Percentiles rank a stretch among this genome's conserved stretches.
Conservation (phyloP, 2,329 filamentous ascomycete species). For the Atkinsonella texensis region DNA sequence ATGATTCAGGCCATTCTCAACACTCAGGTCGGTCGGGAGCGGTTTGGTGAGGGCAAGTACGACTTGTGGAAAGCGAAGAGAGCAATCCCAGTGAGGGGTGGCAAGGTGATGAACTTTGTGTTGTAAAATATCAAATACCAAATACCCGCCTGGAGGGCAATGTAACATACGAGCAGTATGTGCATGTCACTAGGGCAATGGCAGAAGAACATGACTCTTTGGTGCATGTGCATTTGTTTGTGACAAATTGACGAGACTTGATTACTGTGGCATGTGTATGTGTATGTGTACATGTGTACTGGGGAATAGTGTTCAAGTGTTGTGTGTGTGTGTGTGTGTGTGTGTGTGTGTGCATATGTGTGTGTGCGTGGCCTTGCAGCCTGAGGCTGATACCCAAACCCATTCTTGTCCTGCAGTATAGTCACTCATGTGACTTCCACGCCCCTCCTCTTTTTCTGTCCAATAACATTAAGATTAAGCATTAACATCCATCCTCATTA, state of each 20-base stretch:
- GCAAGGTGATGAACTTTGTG: slow-evolving; percentile 66
- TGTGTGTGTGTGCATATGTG: too few species aligned
- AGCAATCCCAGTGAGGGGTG: slow-evolving; percentile 53
- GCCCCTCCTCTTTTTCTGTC: too few species aligned
- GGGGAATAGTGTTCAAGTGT: too few species aligned
- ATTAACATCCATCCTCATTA: not conserved
- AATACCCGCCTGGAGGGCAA: not conserved
- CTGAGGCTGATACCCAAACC: too few species aligned
- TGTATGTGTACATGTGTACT: not conserved
- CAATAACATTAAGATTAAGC: too few species aligned
- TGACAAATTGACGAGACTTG: not conserved
- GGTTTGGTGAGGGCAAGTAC: slow-evolving; percentile 34
- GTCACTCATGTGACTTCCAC: too few species aligned
- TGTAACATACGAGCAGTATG: not conserved
- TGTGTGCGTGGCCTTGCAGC: too few species aligned
- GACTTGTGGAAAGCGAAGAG: slow-evolving; percentile 44
- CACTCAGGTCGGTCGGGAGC: slow-evolving; percentile 46
- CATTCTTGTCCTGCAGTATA: too few species aligned
- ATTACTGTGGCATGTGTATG: not conserved
- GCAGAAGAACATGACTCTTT: not conserved
- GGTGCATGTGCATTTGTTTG: not conserved
- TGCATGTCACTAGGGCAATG: not conserved
- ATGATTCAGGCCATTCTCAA: slow-evolving; percentile 48
- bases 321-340: too few species aligned
- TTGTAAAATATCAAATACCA: slow-evolving; percentile 20